A percentile compares a stretch with the other conserved stretches of the same genome.
phyloP scores from a whole-genome alignment of 768 basidiomycete genomes.

The Trametes maxima region DNA sequence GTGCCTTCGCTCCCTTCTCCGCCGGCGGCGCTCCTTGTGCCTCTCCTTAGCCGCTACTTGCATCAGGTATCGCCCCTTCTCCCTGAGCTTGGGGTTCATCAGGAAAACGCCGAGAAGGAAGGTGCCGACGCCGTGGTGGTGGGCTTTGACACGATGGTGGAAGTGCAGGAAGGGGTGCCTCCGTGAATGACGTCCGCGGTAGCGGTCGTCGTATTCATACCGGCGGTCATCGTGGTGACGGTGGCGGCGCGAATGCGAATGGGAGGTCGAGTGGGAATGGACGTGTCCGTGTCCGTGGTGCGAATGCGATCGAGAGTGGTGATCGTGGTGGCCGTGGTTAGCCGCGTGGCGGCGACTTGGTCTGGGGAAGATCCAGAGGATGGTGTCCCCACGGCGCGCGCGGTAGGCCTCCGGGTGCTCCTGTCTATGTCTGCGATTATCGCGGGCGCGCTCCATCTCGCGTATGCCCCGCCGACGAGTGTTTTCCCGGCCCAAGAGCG shows the following conservation, averaged over 20 bases:
- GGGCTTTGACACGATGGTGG: slow-evolving; percentile 26
- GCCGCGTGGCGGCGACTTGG: background rate
- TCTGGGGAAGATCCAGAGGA: slow-evolving; percentile 34
- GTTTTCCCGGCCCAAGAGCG: slow-evolving; percentile 61
- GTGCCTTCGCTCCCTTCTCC: slow-evolving; percentile 17
- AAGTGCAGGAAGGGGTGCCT: slow-evolving; percentile 26
- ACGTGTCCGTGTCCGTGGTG: slow-evolving; percentile 5
- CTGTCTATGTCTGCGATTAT: slow-evolving; percentile 30
- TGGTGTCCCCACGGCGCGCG: slow-evolving; percentile 23
- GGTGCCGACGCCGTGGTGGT: slow-evolving; percentile 27
- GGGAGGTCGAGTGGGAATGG: slow-evolving; percentile 8
- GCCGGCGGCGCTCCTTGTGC: slow-evolving; percentile 22
- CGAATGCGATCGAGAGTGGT: slow-evolving; percentile 7
- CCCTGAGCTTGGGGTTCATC: slow-evolving; percentile 13
- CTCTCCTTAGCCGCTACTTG: slow-evolving; percentile 22
- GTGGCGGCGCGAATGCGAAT: slow-evolving; percentile 3
- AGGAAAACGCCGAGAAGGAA: slow-evolving; percentile 23
- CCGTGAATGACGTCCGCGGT: slow-evolving; percentile 18
- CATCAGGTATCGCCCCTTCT: slow-evolving; percentile 16
- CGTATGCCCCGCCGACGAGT: slow-evolving; percentile 62
- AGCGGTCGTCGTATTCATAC: slow-evolving; percentile 17
- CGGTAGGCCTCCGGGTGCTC: slow-evolving; percentile 32
- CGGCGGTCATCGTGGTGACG: slow-evolving; percentile 5
- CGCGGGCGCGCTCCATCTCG: slow-evolving; percentile 65
- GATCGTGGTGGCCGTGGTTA: slow-evolving; percentile 4